Base-by-base conservation (phyloP, 2,329 filamentous ascomycete species). In the Myriosclerotinia scirpicola region DNA sequence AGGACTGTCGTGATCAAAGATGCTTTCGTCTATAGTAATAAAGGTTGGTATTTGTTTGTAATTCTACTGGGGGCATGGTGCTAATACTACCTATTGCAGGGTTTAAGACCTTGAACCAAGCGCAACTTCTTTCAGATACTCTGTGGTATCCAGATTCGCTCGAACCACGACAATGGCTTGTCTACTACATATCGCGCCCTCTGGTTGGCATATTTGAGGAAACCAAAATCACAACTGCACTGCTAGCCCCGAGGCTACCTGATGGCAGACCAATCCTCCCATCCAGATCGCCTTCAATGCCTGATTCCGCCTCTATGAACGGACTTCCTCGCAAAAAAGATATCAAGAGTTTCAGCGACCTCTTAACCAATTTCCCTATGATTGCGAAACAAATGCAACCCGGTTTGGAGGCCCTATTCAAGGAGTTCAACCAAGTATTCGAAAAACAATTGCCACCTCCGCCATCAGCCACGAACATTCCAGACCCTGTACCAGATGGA, bases 341-440 rank as follows among this genome's bases (percentile, higher is more conserved):
- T 68, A 90, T 99, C 76, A 92, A 89, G 78, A 92, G 86, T 44
- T 99, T 99, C 76, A 89, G 90, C 68, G 95, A 98, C 71, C 83
- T 99, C 17, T 83, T 99, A 53, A 91, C 91, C 71, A 88, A 93
- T 73, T 99, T 98, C 71, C 95, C 95, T 1, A 91, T 96, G 86
- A 98, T 99, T 73, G 93, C 93, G 34, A 86, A 92, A 68, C 95
- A 99, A 78, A 97, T 99, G 93, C 93, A 97, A 73, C 86, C 90
- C 2, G 95, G 95, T 0, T 79, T 99, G 44, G 94, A 99, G 75
- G 89, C 89, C 74, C 80, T 98, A 36, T 97, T 98, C 75, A 88
- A 90, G 68, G 93, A 98, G 73, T 98, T 99, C 76, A 89, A 87
- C 7, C 87, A 87, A 54, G 90, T 94, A 65, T 89, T 97, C 71